A percentile compares a stretch with the other conserved stretches of the same genome.
These are phyloP conservation scores for Desmodesmus armatus DNA, from an alignment of 139 green algal genomes.

Conservation along the genomic window DNA sequence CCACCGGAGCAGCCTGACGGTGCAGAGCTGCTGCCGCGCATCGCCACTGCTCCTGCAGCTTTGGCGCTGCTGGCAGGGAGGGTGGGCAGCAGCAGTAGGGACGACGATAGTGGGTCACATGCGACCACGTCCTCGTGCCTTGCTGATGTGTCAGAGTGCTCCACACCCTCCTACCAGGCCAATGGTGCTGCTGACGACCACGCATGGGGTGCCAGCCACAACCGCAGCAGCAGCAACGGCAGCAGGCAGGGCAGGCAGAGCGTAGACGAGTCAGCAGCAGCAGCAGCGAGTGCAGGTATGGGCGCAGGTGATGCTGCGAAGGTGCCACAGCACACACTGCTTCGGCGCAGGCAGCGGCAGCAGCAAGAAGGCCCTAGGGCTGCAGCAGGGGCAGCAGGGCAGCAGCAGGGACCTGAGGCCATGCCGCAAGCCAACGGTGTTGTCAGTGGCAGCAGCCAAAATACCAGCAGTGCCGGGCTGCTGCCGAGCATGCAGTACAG, in stretches of 20 bases:
- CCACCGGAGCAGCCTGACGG: background rate
- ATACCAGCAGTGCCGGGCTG: conserved; percentile 14
- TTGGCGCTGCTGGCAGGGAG: conserved; percentile 29
- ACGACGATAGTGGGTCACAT: background rate
- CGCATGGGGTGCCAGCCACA: background rate
- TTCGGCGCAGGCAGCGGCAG: conserved; percentile 1
- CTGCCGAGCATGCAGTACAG: conserved; percentile 26
- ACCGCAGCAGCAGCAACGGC: background rate
- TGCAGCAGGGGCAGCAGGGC: background rate
- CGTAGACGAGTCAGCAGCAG: background rate
- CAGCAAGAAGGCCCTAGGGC: background rate
- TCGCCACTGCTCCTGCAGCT: conserved; percentile 40
- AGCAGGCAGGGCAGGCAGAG: background rate
- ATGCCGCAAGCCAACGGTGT: background rate
- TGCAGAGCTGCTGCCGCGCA: conserved; percentile 22
- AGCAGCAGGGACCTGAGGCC: background rate
- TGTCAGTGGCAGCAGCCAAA: background rate
- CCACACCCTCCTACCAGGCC: background rate
- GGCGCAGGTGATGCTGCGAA: background rate
- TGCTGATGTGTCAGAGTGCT: background rate
- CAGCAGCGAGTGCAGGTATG: background rate
- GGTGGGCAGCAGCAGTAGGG: conserved; percentile 23
- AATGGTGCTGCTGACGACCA: background rate
- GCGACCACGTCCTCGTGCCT: background rate
- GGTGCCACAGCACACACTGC: too few relatives aligned